phyloP scores from a whole-genome alignment of 129 eudicot species.

The Smallanthus sonchifolius region DNA sequence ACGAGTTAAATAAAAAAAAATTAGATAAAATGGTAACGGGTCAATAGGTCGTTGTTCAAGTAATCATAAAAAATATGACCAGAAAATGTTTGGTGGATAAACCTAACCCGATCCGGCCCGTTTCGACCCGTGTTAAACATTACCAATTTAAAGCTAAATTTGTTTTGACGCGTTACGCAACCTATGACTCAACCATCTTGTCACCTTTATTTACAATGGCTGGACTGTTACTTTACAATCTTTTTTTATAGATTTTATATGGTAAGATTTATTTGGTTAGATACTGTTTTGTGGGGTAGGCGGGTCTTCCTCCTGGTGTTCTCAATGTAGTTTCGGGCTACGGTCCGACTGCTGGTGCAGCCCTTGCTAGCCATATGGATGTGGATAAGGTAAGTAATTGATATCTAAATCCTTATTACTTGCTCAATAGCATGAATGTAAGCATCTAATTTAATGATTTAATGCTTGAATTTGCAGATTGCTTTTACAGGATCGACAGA shows the following conservation, averaged over 20 bases:
- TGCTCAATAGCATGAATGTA: not conserved
- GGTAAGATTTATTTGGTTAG: not conserved
- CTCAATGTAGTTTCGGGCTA: slow-evolving; percentile 54
- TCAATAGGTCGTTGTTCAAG: not conserved
- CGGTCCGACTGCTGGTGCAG: slow-evolving; percentile 69
- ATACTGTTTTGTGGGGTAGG: slow-evolving; percentile 31
- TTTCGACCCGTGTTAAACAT: not conserved
- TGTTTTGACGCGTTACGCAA: not conserved
- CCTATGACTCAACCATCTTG: not conserved
- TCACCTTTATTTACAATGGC: not conserved
- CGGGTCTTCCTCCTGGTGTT: slow-evolving; percentile 69
- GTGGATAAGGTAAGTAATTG: slow-evolving; percentile 47
- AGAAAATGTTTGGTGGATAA: not conserved
- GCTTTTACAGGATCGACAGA: slow-evolving; percentile 66
- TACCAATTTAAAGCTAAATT: not conserved
- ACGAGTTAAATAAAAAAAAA: not conserved
- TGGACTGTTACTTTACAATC: not conserved
- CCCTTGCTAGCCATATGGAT: slow-evolving; percentile 63
- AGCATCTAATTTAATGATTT: not conserved
- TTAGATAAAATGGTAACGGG: not conserved
- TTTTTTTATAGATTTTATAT: not conserved
- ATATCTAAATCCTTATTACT: not conserved
- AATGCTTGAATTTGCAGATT: slow-evolving; percentile 33
- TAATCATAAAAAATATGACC: not conserved
- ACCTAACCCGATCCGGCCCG: not conserved